These are phyloP conservation scores for Epichloe uncinata DNA, from an alignment of 2,329 filamentous ascomycete species.

Conservation along the genomic window DNA sequence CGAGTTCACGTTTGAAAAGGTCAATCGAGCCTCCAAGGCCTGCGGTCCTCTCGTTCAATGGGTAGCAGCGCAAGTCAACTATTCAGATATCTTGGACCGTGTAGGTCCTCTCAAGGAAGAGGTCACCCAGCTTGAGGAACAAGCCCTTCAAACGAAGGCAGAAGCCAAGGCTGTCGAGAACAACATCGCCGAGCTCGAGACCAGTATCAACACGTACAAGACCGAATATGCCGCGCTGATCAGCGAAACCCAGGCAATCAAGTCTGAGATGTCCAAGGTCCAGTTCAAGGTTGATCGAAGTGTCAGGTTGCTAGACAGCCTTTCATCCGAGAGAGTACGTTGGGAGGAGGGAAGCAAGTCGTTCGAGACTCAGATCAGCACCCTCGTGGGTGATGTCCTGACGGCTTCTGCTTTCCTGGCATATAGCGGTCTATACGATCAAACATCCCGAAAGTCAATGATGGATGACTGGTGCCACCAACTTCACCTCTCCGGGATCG, in stretches of 20 bases:
- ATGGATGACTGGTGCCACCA: slow-evolving; percentile 96
- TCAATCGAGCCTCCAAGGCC: slow-evolving; percentile 91
- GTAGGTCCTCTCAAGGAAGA: slow-evolving; percentile 88
- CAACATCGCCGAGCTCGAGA: slow-evolving; percentile 70
- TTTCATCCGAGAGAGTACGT: slow-evolving; percentile 82
- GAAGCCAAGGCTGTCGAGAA: slow-evolving; percentile 85
- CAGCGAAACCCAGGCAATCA: slow-evolving; percentile 94
- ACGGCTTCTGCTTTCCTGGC: slow-evolving; percentile 95
- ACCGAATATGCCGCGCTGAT: slow-evolving; percentile 90
- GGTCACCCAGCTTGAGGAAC: slow-evolving; percentile 73
- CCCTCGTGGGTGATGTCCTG: slow-evolving; percentile 87
- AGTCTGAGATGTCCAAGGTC: slow-evolving; percentile 88
- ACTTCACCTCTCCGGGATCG: slow-evolving; percentile 81
- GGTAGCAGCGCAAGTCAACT: slow-evolving; percentile 93
- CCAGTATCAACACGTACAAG: slow-evolving; percentile 91
- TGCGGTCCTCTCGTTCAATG: slow-evolving; percentile 95
- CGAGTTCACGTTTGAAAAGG: slow-evolving; percentile 91
- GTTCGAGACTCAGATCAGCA: slow-evolving; percentile 95
- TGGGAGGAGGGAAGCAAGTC: slow-evolving; percentile 98
- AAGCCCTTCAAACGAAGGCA: slow-evolving; percentile 83
- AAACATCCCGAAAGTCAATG: slow-evolving; percentile 96
- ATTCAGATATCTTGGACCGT: slow-evolving; percentile 91
- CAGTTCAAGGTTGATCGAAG: slow-evolving; percentile 98
- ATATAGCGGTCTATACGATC: slow-evolving; percentile 93
- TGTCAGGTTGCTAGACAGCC: slow-evolving; percentile 81